phyloP scores from a whole-genome alignment of 1,284 basidiomycete genomes.

The Hemileia vastatrix region DNA sequence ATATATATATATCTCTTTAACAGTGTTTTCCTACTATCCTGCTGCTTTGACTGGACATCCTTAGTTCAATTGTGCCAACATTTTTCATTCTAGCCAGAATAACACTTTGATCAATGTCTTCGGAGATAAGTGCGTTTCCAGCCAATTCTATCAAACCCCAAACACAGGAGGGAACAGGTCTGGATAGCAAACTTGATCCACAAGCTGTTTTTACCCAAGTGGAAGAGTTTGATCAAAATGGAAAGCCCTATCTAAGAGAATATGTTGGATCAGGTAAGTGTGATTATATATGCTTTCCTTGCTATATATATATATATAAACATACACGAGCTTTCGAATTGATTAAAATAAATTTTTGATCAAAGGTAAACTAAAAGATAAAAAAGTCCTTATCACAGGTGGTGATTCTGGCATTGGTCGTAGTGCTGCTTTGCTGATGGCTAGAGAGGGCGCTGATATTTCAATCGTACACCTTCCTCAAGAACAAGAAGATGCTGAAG shows the following conservation, averaged over 20 bases:
- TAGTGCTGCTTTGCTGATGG: slow-evolving; percentile 54
- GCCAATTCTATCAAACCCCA: slow-evolving; percentile 15
- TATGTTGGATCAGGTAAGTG: slow-evolving; percentile 44
- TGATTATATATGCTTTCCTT: neutral
- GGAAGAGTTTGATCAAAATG: slow-evolving; percentile 54
- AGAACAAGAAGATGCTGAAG: slow-evolving; percentile 53
- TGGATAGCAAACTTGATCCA: slow-evolving; percentile 29
- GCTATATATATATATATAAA: slow-evolving; percentile 25
- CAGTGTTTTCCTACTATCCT: too few relatives aligned
- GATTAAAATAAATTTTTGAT: slow-evolving; percentile 35
- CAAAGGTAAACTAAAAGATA: slow-evolving; percentile 52
- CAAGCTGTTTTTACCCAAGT: slow-evolving; percentile 53
- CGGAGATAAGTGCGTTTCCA: slow-evolving; percentile 4
- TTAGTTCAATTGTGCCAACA: too few relatives aligned
- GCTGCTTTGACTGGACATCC: too few relatives aligned
- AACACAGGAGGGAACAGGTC: slow-evolving; percentile 8
- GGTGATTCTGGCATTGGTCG: slow-evolving; percentile 58
- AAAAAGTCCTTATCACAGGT: slow-evolving; percentile 55
- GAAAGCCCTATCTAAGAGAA: slow-evolving; percentile 53
- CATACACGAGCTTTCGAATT: slow-evolving; percentile 33
- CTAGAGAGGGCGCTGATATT: slow-evolving; percentile 58
- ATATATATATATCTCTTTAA: too few relatives aligned
- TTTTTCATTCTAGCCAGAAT: too few relatives aligned
- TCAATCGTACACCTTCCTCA: slow-evolving; percentile 57
- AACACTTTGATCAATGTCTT: too few relatives aligned